Evolutionary conservation across 2,329 filamentous ascomycete species (phyloP), one percentile per base, ranked within the genome.

Genomic region (Nakataea oryzae): DNA sequence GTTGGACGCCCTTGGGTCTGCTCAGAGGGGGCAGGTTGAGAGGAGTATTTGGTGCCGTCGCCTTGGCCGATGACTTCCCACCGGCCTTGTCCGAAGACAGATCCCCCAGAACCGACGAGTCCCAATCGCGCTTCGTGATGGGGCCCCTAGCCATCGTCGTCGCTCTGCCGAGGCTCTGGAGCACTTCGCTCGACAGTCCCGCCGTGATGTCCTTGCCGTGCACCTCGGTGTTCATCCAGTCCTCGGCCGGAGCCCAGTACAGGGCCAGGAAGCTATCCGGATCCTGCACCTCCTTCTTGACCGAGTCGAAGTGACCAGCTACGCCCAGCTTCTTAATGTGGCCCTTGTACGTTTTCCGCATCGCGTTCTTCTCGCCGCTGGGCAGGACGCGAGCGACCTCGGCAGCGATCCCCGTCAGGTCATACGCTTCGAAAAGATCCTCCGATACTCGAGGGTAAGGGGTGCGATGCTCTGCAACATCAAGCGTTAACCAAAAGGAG

Each of bases 311-410:
- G 63, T 84, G 81, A 12, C 85, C 85, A 61, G 80, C 80, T 29
- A 88, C 77, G 47, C 83, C 83, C 34, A 87, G 74, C 57, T 79
- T 81, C 76, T 87, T 87, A 71, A 88, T 85, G 66, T 87, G 83
- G 61, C 84, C 84, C 72, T 88, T 88, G 76, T 87, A 88, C 21
- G 85, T 87, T 71, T 87, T 87, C 29, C 85, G 80, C 59, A 88
- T 76, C 65, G 82, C 83, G 69, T 87, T 87, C 77, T 87, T 87
- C 71, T 86, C 82, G 66, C 85, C 85, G 70, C 86, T 86, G 17
- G 84, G 83, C 69, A 86, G 83, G 61, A 82, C 82, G 64, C 85
- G 80, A 64, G 85, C 85, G 54, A 87, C 84, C 66, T 85, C 81
- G 63, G 81, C 79, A 63, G 85, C 85, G 62, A 88, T 78, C 61